Evolutionary conservation across 1,284 basidiomycete genomes (phyloP), one percentile per base, ranked within the genome.

Genomic region (Naganishia cerealis): DNA sequence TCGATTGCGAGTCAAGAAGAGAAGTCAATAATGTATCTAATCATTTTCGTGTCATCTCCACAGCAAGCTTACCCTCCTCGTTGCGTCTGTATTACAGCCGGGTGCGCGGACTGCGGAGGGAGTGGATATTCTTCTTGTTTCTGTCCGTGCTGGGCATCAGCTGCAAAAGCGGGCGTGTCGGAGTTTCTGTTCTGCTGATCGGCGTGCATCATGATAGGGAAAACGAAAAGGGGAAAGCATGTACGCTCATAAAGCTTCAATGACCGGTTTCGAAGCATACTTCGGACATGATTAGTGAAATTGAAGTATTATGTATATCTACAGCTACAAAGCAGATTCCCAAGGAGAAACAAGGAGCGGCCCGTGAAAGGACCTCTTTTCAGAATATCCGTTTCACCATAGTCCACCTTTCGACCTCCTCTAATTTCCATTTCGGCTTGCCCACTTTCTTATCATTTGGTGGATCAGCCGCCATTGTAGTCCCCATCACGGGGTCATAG

Each of bases 361-460:
- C 29, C 6, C 29, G 29, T 46, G 15, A 24, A 50, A 50, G 46
- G 21, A 50, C 24, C 3, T 50, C n/a, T 2, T 24, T 24, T 65
- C 39, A 69, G 43, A 68, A 71, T 53, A 94, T 94, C 54, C 90
- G 85, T 77, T 94, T 94, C 46, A 94, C 89, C 92, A 95, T 95
- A 26, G 92, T 94, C 83, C 90, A 95, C 68, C 92, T 81, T 46
- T 91, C 94, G 68, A 94, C 84, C 74, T 94, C 91, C 76, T 94
- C 91, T 68, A 95, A 79, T 67, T 86, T 85, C 70, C 90, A 84
- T 68, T 83, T 79, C 71, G 66, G 62, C 38, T 71, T 71, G 15
- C 40, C 36, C 7, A 15, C n/a, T 26, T 56, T 61, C 42, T 59
- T 59, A 40, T 39, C 55, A n/a, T 26, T 62, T 26, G 9, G 13